These are phyloP conservation scores for Chenopodium suecicum DNA, from an alignment of 148 eudicot genomes.

Conservation along the genomic window DNA sequence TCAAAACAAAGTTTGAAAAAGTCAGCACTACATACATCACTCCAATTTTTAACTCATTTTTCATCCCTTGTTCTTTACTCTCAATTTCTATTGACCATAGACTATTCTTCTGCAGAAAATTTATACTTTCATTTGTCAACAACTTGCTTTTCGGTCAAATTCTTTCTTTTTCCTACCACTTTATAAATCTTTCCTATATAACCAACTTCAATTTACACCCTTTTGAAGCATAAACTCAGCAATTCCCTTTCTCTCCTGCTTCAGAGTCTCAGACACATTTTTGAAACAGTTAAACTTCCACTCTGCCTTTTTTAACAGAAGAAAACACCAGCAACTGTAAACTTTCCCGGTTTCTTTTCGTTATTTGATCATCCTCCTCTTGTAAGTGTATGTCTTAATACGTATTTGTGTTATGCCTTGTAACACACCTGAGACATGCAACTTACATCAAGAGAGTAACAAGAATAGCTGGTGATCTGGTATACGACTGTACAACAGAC, in stretches of 20 bases:
- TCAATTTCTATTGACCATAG: conserved; percentile 40
- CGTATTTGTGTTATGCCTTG: neutral
- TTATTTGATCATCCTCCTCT: neutral
- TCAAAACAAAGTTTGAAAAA: conserved; percentile 42
- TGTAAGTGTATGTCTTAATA: neutral
- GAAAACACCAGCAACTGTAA: neutral
- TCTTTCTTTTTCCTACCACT: conserved; percentile 26
- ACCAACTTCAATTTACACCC: conserved; percentile 13
- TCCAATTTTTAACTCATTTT: neutral
- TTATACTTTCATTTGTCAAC: conserved; percentile 4
- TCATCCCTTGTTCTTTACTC: conserved; percentile 11
- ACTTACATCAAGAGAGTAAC: neutral
- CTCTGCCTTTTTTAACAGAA: neutral
- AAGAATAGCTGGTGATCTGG: neutral
- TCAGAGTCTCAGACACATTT: neutral
- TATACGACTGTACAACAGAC: neutral
- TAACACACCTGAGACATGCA: conserved; percentile 15
- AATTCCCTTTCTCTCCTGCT: neutral
- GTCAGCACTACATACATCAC: conserved; percentile 41
- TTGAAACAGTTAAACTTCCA: conserved; percentile 13
- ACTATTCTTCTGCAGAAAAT: conserved; percentile 40
- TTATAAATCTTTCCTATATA: conserved; percentile 20
- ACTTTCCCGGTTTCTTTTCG: neutral
- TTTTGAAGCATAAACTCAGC: conserved; percentile 8
- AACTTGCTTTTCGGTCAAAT: conserved; percentile 61